Conservation (phyloP, 1,284 basidiomycete species). For the Ceratobasidium sp. region DNA sequence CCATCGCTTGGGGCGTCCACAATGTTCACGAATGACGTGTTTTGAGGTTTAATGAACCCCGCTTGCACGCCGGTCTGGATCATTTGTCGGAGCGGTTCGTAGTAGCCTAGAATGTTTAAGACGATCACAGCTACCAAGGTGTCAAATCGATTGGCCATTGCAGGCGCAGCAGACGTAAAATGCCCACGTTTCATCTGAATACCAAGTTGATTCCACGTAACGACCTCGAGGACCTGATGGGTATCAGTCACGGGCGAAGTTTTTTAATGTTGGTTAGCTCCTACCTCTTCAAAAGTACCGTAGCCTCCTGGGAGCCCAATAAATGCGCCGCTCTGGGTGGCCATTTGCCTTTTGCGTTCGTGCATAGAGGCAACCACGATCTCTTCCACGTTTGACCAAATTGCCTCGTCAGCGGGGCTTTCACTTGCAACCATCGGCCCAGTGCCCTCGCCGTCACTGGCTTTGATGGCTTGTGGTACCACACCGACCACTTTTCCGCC, state of each 20-base stretch:
- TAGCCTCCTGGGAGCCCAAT: conserved; percentile 90
- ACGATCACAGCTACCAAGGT: conserved; percentile 73
- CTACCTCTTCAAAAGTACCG: conserved; percentile 91
- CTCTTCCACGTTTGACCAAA: conserved; percentile 56
- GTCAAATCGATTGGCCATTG: neutral
- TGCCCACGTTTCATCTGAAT: conserved; percentile 85
- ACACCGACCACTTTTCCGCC: conserved; percentile 86
- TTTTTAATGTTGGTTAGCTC: conserved; percentile 24
- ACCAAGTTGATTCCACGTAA: conserved; percentile 91
- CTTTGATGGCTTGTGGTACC: conserved; percentile 79
- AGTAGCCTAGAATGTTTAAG: conserved; percentile 84
- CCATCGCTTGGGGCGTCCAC: conserved; percentile 74
- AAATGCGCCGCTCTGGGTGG: conserved; percentile 79
- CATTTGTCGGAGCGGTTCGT: conserved; percentile 77
- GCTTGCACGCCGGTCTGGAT: conserved; percentile 72
- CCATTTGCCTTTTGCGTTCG: conserved; percentile 91
- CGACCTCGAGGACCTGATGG: conserved; percentile 82
- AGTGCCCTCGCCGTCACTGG: conserved; percentile 50
- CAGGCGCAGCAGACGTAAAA: neutral
- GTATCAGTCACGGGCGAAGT: conserved; percentile 13
- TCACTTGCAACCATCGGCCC: conserved; percentile 31
- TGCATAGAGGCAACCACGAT: conserved; percentile 90
- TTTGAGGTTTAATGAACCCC: conserved; percentile 78
- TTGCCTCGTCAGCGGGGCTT: conserved; percentile 33
- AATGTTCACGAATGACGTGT: conserved; percentile 71